A percentile compares a stretch with the other conserved stretches of the same genome.
Conservation (phyloP, 768 basidiomycete genomes). For the Pulveroboletus sp. region DNA sequence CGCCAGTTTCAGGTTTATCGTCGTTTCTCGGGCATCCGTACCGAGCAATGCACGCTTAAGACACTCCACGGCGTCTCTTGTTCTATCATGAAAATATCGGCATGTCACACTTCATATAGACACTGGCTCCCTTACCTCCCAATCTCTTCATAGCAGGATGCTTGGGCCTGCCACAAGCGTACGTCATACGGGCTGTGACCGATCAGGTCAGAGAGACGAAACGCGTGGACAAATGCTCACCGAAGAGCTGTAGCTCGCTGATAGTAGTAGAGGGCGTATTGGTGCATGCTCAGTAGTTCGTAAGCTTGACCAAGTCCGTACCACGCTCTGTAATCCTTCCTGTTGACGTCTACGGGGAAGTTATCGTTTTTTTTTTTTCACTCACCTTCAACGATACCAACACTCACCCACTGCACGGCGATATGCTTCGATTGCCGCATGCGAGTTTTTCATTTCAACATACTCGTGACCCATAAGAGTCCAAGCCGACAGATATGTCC, state of each 20-base stretch:
- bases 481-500: slow-evolving; percentile 95
- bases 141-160: slow-evolving; percentile 89
- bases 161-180: slow-evolving; percentile 93
- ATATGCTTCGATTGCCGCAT: slow-evolving; percentile 98
- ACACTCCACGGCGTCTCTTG: slow-evolving; percentile 86
- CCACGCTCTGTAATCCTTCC: slow-evolving; percentile 98
- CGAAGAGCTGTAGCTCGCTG: slow-evolving; percentile 91
- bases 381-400: not conserved
- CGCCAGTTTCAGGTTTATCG: slow-evolving; percentile 70
- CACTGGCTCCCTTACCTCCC: slow-evolving; percentile 51
- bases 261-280: slow-evolving; percentile 94
- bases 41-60: slow-evolving; percentile 84
- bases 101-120: not conserved
- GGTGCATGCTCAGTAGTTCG: slow-evolving; percentile 93
- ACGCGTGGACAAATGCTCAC: slow-evolving; percentile 35
- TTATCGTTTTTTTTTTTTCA: not conserved
- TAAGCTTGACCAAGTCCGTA: slow-evolving; percentile 98
- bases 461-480: slow-evolving; percentile 99
- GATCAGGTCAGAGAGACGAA: slow-evolving; percentile 1
- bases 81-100: slow-evolving; percentile 40
- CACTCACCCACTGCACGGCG: slow-evolving; percentile 88
- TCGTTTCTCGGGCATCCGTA: slow-evolving; percentile 71
- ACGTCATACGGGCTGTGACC: slow-evolving; percentile 83
- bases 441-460: slow-evolving; percentile 98
- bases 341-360: slow-evolving; percentile 72